These are phyloP conservation scores for Kluyveromyces sp. DNA, from an alignment of 1,139 yeast species.

Conservation along the genomic window DNA sequence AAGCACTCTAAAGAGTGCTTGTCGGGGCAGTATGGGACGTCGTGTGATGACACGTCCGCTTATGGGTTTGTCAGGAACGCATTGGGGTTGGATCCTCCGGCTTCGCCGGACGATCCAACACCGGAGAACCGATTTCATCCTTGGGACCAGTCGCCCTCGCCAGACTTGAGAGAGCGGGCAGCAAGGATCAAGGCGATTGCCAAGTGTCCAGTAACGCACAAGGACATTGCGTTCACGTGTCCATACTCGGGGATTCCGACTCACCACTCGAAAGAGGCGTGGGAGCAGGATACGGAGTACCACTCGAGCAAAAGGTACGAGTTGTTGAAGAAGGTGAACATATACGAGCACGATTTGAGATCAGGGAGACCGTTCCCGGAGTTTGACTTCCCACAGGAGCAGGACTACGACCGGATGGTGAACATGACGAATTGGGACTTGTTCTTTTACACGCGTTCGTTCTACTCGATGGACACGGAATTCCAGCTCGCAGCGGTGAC, in stretches of 20 bases:
- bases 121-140: conserved; percentile 61
- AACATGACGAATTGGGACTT: conserved; percentile 88
- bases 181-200: conserved; percentile 85
- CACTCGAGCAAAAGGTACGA: conserved; percentile 63
- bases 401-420: conserved; percentile 67
- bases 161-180: conserved; percentile 83
- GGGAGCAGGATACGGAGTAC: conserved; percentile 73
- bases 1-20: too few species aligned
- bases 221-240: conserved; percentile 77
- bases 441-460: conserved; percentile 85
- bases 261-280: conserved; percentile 82
- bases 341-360: conserved; percentile 89
- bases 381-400: conserved; percentile 82
- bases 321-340: conserved; percentile 73
- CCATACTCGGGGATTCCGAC: conserved; percentile 95
- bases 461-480: conserved; percentile 93
- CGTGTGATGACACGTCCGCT: conserved; percentile 26
- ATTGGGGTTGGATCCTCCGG: conserved; percentile 54
- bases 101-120: conserved; percentile 56
- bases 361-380: conserved; percentile 93
- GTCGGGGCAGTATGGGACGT: too few species aligned
- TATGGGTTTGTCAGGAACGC: conserved; percentile 46
- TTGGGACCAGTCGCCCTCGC: conserved; percentile 91
- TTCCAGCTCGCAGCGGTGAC: conserved; percentile 93
- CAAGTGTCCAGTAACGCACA: conserved; percentile 81